A percentile compares a stretch with the other conserved stretches of the same genome.
These are phyloP conservation scores for Mucor lusitanicus DNA, from an alignment of 371 early-diverging fungal genomes.

Conservation along the genomic window DNA sequence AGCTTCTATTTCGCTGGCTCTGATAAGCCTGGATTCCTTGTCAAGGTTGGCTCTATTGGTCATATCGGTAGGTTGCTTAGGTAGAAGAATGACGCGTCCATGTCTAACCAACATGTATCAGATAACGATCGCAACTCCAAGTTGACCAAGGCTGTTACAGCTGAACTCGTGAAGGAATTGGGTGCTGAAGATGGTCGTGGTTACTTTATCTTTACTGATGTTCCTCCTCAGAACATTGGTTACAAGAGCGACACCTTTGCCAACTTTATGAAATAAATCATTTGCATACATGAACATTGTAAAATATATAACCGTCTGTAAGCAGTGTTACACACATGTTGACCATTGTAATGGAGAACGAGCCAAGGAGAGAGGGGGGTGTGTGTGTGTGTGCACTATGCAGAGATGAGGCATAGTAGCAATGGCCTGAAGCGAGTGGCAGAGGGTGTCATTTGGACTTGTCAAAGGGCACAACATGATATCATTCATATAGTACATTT, in stretches of 20 bases:
- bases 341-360: not conserved
- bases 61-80: constrained; percentile 31
- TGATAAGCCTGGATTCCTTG: constrained; percentile 39
- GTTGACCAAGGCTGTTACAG: constrained; percentile 25
- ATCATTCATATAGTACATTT: too few species aligned
- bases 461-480: too few species aligned
- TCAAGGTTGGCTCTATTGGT: constrained; percentile 46
- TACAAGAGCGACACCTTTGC: constrained; percentile 40
- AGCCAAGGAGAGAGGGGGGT: not conserved
- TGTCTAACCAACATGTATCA: constrained; percentile 2
- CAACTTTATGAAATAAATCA: constrained; percentile 14
- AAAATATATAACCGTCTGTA: not conserved
- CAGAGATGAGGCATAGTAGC: too few species aligned
- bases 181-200: constrained; percentile 32
- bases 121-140: constrained; percentile 43
- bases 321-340: not conserved
- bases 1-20: constrained; percentile 34
- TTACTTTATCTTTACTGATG: constrained; percentile 45
- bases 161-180: constrained; percentile 34
- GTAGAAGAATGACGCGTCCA: not conserved
- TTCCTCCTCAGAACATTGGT: constrained; percentile 35
- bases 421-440: too few species aligned
- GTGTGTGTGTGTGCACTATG: too few species aligned
- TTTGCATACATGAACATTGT: not conserved
- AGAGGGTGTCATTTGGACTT: too few species aligned